These are phyloP conservation scores for Penicillium herquei DNA, from an alignment of 495 filamentous ascomycete species.

Conservation along the genomic window DNA sequence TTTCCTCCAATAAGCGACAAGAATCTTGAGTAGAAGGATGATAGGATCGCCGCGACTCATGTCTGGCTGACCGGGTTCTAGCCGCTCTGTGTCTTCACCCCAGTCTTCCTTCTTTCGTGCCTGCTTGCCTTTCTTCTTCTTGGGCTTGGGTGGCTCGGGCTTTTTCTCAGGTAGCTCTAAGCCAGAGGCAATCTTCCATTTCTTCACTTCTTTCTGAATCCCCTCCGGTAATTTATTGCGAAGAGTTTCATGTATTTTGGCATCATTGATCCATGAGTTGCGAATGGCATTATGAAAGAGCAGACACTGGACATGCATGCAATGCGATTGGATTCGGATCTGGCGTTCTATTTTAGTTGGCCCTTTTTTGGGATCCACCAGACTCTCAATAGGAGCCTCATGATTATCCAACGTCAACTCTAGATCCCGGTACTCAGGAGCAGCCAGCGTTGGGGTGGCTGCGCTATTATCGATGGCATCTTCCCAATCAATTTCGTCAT, in stretches of 20 bases:
- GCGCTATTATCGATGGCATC: slow-evolving; percentile 62
- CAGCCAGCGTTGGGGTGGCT: slow-evolving; percentile 25
- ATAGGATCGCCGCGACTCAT: slow-evolving; percentile 79
- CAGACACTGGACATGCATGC: slow-evolving; percentile 83
- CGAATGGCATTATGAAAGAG: slow-evolving; percentile 86
- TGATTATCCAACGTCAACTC: slow-evolving; percentile 72
- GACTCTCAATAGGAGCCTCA: slow-evolving; percentile 53
- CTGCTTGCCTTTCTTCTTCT: slow-evolving; percentile 46
- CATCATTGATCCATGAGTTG: slow-evolving; percentile 83
- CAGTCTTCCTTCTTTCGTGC: slow-evolving; percentile 59
- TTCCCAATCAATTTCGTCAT: slow-evolving; percentile 83
- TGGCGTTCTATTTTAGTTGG: slow-evolving; percentile 79
- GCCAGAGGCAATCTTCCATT: slow-evolving; percentile 68
- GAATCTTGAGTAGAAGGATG: slow-evolving; percentile 69
- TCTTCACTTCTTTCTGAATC: slow-evolving; percentile 69
- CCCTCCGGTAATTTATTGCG: slow-evolving; percentile 65
- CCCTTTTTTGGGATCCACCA: slow-evolving; percentile 74
- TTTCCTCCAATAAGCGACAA: slow-evolving; percentile 85
- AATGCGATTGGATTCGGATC: slow-evolving; percentile 75
- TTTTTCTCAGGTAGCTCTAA: slow-evolving; percentile 45
- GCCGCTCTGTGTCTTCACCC: slow-evolving; percentile 64
- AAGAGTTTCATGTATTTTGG: slow-evolving; percentile 73
- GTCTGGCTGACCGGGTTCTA: slow-evolving; percentile 68
- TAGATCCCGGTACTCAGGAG: slow-evolving; percentile 54
- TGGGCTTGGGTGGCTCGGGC: slow-evolving; percentile 30